A percentile compares a stretch with the other conserved stretches of the same genome.
These are phyloP conservation scores for Filosporella fistucella DNA, from an alignment of 495 filamentous ascomycete species.

Conservation along the genomic window DNA sequence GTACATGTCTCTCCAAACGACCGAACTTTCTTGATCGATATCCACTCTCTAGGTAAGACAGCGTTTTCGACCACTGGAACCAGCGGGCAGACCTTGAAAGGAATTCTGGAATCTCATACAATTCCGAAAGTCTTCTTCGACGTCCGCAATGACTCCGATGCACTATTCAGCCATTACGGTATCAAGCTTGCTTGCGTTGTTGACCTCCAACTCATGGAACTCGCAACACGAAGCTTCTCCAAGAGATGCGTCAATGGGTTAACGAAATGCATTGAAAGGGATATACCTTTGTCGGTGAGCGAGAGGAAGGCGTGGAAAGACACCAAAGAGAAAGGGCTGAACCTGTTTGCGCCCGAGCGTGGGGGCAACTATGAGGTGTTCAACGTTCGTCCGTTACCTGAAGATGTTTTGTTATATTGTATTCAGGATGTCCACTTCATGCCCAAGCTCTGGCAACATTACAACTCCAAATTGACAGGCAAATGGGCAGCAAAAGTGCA, in stretches of 20 bases:
- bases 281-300: too few species aligned
- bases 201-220: constrained; percentile 56
- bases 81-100: constrained; percentile 36
- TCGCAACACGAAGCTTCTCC: constrained; percentile 27
- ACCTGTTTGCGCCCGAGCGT: constrained; percentile 32
- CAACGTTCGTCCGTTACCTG: constrained; percentile 38
- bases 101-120: constrained; percentile 39
- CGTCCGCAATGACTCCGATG: constrained; percentile 50
- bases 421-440: constrained; percentile 41
- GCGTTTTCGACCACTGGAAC: constrained; percentile 38
- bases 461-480: constrained; percentile 27
- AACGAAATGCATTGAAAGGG: constrained; percentile 38
- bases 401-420: constrained; percentile 42
- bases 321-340: constrained; percentile 35
- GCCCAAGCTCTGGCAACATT: constrained; percentile 26
- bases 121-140: constrained; percentile 53
- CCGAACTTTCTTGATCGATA: constrained; percentile 43
- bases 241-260: constrained; percentile 31
- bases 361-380: constrained; percentile 48
- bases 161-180: constrained; percentile 37
- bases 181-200: constrained; percentile 31
- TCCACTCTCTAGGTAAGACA: constrained; percentile 35
- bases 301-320: constrained; percentile 32
- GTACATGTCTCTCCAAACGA: constrained; percentile 29
- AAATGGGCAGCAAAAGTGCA: neutral